A percentile compares a stretch with the other conserved stretches of the same genome.
Conservation (phyloP, 2,329 filamentous ascomycete species). For the Pseudogymnoascus sp. region DNA sequence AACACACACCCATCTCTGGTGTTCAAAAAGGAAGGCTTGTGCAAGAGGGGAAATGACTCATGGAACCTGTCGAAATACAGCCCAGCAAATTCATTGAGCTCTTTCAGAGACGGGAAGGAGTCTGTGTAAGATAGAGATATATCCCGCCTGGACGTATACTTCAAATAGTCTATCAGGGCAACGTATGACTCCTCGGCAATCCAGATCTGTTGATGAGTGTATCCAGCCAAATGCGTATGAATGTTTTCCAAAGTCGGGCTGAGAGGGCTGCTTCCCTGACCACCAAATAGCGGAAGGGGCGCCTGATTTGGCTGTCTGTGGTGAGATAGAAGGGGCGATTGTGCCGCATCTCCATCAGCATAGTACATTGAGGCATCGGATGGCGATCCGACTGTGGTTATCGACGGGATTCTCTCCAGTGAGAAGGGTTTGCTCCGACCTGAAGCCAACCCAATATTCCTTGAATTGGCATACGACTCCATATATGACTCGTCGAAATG, state of each 20-base stretch:
- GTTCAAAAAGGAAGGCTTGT: conserved; percentile 13
- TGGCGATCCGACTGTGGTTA: background rate
- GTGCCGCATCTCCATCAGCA: background rate
- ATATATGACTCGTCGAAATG: background rate
- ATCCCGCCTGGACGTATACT: background rate
- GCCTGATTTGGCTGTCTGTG: background rate
- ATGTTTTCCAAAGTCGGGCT: conserved; percentile 5
- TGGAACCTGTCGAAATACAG: conserved; percentile 16
- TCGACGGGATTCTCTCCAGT: background rate
- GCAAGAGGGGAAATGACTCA: conserved; percentile 13
- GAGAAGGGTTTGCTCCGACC: background rate
- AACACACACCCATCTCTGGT: background rate
- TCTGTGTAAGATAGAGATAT: background rate
- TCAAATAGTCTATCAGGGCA: conserved; percentile 11
- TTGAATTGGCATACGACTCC: background rate
- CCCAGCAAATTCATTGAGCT: conserved; percentile 12
- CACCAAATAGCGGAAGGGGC: background rate
- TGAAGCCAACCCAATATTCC: background rate
- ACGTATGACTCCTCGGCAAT: conserved; percentile 5
- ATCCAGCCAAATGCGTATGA: background rate
- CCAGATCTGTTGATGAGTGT: conserved; percentile 11
- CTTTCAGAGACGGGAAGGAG: conserved; percentile 8
- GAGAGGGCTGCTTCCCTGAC: background rate
- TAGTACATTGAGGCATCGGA: conserved; percentile 11
- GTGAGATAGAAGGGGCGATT: background rate